These are phyloP conservation scores for Tilletia setariae DNA, from an alignment of 1,284 basidiomycete genomes.

Conservation along the genomic window DNA sequence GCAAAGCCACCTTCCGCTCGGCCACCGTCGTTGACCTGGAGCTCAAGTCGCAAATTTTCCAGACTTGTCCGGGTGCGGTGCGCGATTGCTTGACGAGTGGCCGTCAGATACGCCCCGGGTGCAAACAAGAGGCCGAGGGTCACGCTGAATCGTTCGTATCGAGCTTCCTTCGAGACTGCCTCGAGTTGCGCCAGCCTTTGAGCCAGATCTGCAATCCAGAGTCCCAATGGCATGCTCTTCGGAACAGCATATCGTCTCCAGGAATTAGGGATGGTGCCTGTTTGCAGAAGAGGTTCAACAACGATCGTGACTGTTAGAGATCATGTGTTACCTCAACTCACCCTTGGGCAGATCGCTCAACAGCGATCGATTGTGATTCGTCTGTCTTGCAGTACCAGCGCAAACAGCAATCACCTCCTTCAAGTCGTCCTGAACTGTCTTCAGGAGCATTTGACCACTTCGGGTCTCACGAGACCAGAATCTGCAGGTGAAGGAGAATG, in stretches of 20 bases:
- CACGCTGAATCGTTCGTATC: constrained; percentile 40
- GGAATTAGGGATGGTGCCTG: constrained; percentile 32
- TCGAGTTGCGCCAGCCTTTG: constrained; percentile 37
- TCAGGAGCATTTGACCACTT: constrained; percentile 33
- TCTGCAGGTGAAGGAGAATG: not conserved
- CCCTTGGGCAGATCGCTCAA: constrained; percentile 42
- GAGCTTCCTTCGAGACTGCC: constrained; percentile 24
- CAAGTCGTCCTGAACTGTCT: constrained; percentile 37
- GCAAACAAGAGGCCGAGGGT: constrained; percentile 44
- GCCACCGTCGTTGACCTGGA: constrained; percentile 52
- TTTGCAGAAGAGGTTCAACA: not conserved
- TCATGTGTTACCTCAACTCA: constrained; percentile 1
- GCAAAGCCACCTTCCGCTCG: constrained; percentile 63
- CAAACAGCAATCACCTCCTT: constrained; percentile 38
- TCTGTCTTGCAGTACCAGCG: constrained; percentile 38
- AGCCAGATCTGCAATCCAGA: constrained; percentile 46
- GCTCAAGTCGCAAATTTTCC: constrained; percentile 41
- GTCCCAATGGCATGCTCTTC: constrained; percentile 35
- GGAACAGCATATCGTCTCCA: constrained; percentile 44
- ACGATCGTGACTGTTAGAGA: too few species aligned
- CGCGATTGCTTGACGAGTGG: constrained; percentile 48
- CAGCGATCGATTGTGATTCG: constrained; percentile 43
- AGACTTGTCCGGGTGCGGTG: constrained; percentile 35
- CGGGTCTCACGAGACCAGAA: constrained; percentile 53
- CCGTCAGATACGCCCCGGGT: constrained; percentile 50